Evolutionary conservation across 2,329 filamentous ascomycete genomes (phyloP).

Genomic region (Myriosclerotinia duriaeana): DNA sequence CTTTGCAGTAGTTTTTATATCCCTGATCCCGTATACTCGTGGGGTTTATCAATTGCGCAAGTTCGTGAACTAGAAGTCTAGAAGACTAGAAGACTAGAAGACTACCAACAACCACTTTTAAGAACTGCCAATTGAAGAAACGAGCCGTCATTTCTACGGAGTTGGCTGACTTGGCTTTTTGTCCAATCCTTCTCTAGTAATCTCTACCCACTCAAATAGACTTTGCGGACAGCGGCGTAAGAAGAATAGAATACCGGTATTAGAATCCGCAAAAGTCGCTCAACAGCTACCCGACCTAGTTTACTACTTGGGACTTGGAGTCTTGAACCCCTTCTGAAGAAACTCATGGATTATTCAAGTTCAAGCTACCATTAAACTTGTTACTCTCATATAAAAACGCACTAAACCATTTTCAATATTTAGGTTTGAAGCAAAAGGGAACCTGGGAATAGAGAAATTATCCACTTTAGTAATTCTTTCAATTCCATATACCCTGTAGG

Average conservation of each 20-base stretch:
- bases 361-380: too few relatives aligned
- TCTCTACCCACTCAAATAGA: not conserved
- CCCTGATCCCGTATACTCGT: constrained; percentile 7
- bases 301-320: too few relatives aligned
- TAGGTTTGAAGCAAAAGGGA: too few relatives aligned
- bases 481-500: too few relatives aligned
- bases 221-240: not conserved
- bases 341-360: constrained; percentile 1
- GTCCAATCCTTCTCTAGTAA: constrained; percentile 6
- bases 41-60: constrained; percentile 15
- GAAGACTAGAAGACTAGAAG: not conserved
- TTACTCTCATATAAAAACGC: too few relatives aligned
- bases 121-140: constrained; percentile 18
- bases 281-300: constrained; percentile 2
- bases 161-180: not conserved
- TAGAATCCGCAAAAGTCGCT: constrained; percentile 8
- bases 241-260: not conserved
- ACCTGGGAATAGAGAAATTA: too few relatives aligned
- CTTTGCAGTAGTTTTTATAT: not conserved
- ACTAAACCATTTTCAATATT: too few relatives aligned
- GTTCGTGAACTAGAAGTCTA: constrained; percentile 7
- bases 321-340: not conserved
- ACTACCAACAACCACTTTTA: not conserved
- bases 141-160: constrained; percentile 1
- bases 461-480: too few relatives aligned